Evolutionary conservation across 192 early-diverging fungal species (phyloP).

Genomic region (Backusella australiensis): DNA sequence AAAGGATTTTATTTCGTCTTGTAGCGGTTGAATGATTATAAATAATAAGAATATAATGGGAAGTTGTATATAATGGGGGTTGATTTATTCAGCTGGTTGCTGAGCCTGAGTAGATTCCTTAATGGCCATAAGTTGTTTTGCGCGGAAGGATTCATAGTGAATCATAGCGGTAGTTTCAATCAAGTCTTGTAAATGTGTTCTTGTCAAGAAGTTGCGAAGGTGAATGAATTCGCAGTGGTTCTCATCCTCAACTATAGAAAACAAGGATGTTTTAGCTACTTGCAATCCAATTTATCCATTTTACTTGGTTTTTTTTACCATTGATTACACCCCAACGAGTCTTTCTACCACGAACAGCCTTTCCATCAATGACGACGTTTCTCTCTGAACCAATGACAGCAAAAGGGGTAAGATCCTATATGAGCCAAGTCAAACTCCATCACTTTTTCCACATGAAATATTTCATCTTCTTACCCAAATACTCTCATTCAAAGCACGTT

Average conservation of each 20-base stretch:
- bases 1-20: background rate
- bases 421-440: background rate
- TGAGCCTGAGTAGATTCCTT: constrained; percentile 48
- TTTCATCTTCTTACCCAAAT: constrained; percentile 52
- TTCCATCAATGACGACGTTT: constrained; percentile 84
- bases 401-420: constrained; percentile 86
- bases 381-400: constrained; percentile 93
- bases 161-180: constrained; percentile 89
- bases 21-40: background rate
- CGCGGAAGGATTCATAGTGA: constrained; percentile 96
- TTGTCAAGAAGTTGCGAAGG: constrained; percentile 85
- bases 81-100: background rate
- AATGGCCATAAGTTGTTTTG: constrained; percentile 56
- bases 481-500: constrained; percentile 66
- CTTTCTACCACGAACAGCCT: constrained; percentile 84
- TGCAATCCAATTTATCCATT: background rate
- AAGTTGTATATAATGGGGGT: background rate
- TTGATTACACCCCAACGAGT: constrained; percentile 93
- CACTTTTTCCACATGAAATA: background rate
- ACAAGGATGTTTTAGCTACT: constrained; percentile 62
- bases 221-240: constrained; percentile 94
- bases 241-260: constrained; percentile 79
- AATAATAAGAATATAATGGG: background rate
- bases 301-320: constrained; percentile 31
- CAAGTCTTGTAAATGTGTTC: constrained; percentile 91